These are phyloP conservation scores for Phytophthora pisi DNA, from an alignment of 352 stramenopile genomes.

Conservation along the genomic window DNA sequence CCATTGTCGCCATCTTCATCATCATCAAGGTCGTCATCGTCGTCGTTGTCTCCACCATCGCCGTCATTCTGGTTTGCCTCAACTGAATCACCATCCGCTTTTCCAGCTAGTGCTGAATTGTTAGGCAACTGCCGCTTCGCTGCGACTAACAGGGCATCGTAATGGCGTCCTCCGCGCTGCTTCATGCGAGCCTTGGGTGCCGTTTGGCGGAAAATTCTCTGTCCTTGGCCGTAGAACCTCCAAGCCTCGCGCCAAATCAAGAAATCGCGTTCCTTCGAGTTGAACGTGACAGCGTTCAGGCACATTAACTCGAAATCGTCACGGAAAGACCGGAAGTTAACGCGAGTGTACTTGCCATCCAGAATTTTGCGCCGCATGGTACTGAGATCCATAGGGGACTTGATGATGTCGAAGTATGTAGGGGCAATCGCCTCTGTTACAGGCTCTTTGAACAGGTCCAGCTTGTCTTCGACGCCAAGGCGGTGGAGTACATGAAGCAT, in stretches of 20 bases:
- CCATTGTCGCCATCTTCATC: slow-evolving; percentile 34
- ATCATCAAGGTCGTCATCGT: slow-evolving; percentile 39
- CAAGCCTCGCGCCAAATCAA: slow-evolving; percentile 94
- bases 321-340: slow-evolving; percentile 81
- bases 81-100: slow-evolving; percentile 38
- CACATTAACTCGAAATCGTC: slow-evolving; percentile 96
- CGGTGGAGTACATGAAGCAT: slow-evolving; percentile 75
- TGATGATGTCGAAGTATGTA: slow-evolving; percentile 94
- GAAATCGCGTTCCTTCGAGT: slow-evolving; percentile 89
- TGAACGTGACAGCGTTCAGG: slow-evolving; percentile 96
- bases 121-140: slow-evolving; percentile 84
- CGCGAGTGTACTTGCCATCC: slow-evolving; percentile 67
- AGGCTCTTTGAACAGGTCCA: slow-evolving; percentile 93
- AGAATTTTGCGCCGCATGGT: slow-evolving; percentile 87
- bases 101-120: slow-evolving; percentile 66
- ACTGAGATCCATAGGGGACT: slow-evolving; percentile 92
- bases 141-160: slow-evolving; percentile 71
- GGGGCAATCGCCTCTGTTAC: slow-evolving; percentile 93
- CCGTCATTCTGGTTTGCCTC: slow-evolving; percentile 38
- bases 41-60: slow-evolving; percentile 38
- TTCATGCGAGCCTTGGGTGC: slow-evolving; percentile 82
- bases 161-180: slow-evolving; percentile 70
- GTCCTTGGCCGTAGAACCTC: slow-evolving; percentile 89
- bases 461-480: slow-evolving; percentile 76
- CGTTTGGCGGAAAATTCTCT: slow-evolving; percentile 73